Evolutionary conservation across 1,139 yeast species (phyloP).

Genomic region (Kodamaea sp.): DNA sequence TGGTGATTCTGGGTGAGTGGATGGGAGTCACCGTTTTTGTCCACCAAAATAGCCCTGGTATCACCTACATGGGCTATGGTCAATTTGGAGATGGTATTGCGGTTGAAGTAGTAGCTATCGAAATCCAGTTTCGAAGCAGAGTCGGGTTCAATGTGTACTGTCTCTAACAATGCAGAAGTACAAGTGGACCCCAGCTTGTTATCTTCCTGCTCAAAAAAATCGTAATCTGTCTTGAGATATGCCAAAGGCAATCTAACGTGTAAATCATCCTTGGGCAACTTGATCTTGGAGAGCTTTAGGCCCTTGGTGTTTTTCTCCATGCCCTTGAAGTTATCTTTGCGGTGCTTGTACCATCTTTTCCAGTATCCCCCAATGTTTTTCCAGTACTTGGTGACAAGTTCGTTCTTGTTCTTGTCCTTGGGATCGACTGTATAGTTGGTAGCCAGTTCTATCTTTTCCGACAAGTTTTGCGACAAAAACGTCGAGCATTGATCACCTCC

Average conservation of each 20-base stretch:
- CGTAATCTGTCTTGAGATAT: slow-evolving; percentile 61
- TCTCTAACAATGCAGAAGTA: slow-evolving; percentile 72
- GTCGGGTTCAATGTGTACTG: slow-evolving; percentile 38
- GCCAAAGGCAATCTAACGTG: slow-evolving; percentile 62
- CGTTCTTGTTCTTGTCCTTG: slow-evolving; percentile 24
- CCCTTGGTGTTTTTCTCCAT: slow-evolving; percentile 26
- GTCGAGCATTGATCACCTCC: slow-evolving; percentile 80
- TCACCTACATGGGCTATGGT: slow-evolving; percentile 95
- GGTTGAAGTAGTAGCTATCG: slow-evolving; percentile 66
- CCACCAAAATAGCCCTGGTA: slow-evolving; percentile 82
- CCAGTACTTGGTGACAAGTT: slow-evolving; percentile 51
- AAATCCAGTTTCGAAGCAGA: slow-evolving; percentile 23
- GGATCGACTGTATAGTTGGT: slow-evolving; percentile 20
- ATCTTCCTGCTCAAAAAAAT: slow-evolving; percentile 36
- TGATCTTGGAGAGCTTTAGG: slow-evolving; percentile 16
- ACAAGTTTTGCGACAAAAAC: slow-evolving; percentile 56
- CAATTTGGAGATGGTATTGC: slow-evolving; percentile 66
- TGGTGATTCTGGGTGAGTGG: slow-evolving; percentile 81
- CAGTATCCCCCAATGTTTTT: slow-evolving; percentile 82
- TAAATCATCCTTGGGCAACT: slow-evolving; percentile 48
- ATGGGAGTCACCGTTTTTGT: slow-evolving; percentile 74
- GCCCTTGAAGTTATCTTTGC: slow-evolving; percentile 43
- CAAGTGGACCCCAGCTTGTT: slow-evolving; percentile 76
- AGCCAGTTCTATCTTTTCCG: slow-evolving; percentile 55
- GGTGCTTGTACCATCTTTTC: slow-evolving; percentile 69